Evolutionary conservation across 495 filamentous ascomycete genomes (phyloP), one percentile per base, ranked within the genome.

Genomic region (Parmelia sp.): DNA sequence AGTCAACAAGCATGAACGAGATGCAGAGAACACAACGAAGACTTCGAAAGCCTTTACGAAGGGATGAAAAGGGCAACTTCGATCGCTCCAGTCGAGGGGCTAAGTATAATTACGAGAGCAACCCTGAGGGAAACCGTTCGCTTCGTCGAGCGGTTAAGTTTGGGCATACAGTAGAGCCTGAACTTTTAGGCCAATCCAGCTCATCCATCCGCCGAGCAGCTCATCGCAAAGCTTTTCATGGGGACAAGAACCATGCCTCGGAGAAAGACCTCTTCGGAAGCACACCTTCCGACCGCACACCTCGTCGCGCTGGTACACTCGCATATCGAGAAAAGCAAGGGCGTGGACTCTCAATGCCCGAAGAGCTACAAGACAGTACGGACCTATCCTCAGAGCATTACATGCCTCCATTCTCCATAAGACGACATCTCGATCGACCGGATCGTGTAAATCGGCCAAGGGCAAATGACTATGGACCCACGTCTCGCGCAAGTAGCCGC

Each of bases 101-200:
- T 21, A 29, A 49, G 23, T 49, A 60, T 36, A 44, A 59, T 23
- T 62, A 65, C 39, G 27, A 17, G 6, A 39, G 37, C 27, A 40
- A 65, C 8, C 61, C 57, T 23, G 65, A 21, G 53, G 55, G 65
- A 9, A 60, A 67, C 19, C 37, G 58, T 9, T 51, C 51, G 31
- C 31, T 51, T 17, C 62, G 53, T 33, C 62, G 63, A 42, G 66
- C 62, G 21, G 2, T 21, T 0, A 45, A 53, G 10, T 67, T 55
- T 60, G 60, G 61, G 8, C 44, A 39, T 29, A 17, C 45, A 12
- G 19, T 59, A 17, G 42, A 61, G 39, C 19, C 35, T 25, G 44
- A 37, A 31, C 8, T 25, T 14, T 10, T 23, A 37, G 37, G 29
- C 12, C n/a, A 4, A 23, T 59, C 66, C 23, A 44, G 21, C 36